phyloP scores from a whole-genome alignment of 306 rosid species.

The Medicago truncatula region DNA sequence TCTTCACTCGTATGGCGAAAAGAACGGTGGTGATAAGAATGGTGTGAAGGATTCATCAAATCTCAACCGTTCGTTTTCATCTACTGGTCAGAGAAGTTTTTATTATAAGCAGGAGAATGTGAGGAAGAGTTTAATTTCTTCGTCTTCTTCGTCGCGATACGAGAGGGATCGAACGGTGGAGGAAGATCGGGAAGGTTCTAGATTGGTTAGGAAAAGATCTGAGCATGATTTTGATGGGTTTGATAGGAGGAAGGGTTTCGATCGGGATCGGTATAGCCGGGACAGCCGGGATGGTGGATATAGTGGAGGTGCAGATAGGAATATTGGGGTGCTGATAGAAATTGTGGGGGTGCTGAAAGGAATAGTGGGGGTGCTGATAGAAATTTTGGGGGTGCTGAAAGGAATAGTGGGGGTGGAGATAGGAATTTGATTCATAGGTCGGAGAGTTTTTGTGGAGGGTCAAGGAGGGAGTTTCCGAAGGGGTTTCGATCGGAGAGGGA shows the following conservation, averaged over 20 bases:
- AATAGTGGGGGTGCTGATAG: slow-evolving; percentile 60
- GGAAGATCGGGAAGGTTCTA: slow-evolving; percentile 75
- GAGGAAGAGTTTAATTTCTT: slow-evolving; percentile 66
- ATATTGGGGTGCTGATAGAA: slow-evolving; percentile 18
- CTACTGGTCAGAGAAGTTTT: slow-evolving; percentile 68
- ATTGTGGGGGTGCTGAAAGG: slow-evolving; percentile 47
- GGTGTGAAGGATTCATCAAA: slow-evolving; percentile 48
- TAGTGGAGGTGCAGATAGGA: slow-evolving; percentile 33
- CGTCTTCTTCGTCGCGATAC: slow-evolving; percentile 55
- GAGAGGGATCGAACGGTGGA: slow-evolving; percentile 76
- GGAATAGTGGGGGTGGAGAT: slow-evolving; percentile 55
- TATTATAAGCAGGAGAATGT: slow-evolving; percentile 65
- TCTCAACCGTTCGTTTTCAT: slow-evolving; percentile 69
- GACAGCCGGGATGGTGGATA: slow-evolving; percentile 56
- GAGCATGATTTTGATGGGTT: slow-evolving; percentile 82
- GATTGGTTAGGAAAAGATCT: slow-evolving; percentile 78
- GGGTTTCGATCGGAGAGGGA: slow-evolving; percentile 98
- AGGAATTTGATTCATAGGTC: slow-evolving; percentile 77
- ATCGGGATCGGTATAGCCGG: slow-evolving; percentile 81
- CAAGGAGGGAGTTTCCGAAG: slow-evolving; percentile 88
- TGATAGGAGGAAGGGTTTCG: slow-evolving; percentile 82
- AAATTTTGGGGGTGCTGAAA: slow-evolving; percentile 33
- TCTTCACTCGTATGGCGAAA: slow-evolving; percentile 61
- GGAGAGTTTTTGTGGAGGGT: slow-evolving; percentile 81
- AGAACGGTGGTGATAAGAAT: neutral